Evolutionary conservation across 2,329 filamentous ascomycete species (phyloP).

Genomic region (Fusarium chaquense): DNA sequence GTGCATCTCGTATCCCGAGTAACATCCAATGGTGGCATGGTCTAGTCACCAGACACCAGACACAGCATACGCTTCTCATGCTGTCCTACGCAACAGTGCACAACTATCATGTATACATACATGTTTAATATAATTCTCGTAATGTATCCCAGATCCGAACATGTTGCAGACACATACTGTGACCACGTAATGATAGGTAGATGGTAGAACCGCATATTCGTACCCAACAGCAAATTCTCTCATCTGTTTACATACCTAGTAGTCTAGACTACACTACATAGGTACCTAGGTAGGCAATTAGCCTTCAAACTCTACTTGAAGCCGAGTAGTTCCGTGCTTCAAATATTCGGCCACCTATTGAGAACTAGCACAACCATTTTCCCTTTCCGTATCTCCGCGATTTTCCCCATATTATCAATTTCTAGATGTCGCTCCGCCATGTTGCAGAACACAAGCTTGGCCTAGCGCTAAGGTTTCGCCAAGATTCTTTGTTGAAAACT

Average conservation of each 20-base stretch:
- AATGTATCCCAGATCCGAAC: not conserved
- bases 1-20: constrained; percentile 27
- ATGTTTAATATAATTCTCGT: not conserved
- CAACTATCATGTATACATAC: not conserved
- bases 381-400: not conserved
- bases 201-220: not conserved
- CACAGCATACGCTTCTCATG: not conserved
- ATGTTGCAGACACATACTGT: not conserved
- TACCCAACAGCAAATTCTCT: not conserved
- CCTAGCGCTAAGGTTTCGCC: constrained; percentile 1
- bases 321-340: not conserved
- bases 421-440: not conserved
- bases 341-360: not conserved
- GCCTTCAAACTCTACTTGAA: not conserved
- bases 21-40: constrained; percentile 5
- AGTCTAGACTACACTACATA: not conserved
- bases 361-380: not conserved
- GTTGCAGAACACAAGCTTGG: constrained; percentile 19
- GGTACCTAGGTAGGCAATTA: not conserved
- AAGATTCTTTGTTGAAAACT: not conserved
- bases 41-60: not conserved
- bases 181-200: not conserved
- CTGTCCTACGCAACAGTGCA: not conserved
- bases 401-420: not conserved
- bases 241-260: too few relatives aligned